Evolutionary conservation across 2,329 filamentous ascomycete genomes (phyloP).

Genomic region (Paecilomyces dactylethromorphus): DNA sequence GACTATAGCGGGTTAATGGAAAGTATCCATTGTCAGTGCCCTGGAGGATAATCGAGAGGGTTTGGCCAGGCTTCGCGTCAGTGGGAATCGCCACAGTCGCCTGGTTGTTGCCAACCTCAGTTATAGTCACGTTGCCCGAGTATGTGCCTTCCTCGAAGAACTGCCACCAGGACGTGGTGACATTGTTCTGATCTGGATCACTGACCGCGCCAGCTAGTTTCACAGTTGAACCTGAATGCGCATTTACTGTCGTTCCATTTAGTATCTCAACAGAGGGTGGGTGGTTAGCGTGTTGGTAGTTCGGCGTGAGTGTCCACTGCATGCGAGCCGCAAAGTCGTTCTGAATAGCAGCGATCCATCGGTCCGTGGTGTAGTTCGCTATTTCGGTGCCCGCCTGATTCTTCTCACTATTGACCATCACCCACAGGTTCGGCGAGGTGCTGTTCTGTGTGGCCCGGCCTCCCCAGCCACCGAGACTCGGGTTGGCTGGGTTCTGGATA

Average conservation of each 20-base stretch:
- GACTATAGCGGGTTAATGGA: not conserved
- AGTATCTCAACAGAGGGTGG: not conserved
- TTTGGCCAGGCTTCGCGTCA: not conserved
- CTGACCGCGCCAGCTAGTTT: not conserved
- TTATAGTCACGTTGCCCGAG: not conserved
- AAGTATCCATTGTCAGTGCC: not conserved
- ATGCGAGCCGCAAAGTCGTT: conserved; percentile 13
- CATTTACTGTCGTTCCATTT: not conserved
- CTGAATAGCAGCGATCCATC: conserved; percentile 7
- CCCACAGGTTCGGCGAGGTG: not conserved
- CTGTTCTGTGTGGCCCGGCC: not conserved
- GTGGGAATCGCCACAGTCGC: not conserved
- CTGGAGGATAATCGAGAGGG: not conserved
- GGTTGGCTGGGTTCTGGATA: not conserved
- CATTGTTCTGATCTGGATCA: not conserved
- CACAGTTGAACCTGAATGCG: not conserved
- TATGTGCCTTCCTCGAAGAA: not conserved
- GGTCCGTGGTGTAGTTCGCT: not conserved
- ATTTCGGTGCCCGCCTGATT: not conserved
- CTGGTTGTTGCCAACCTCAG: not conserved
- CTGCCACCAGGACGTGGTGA: not conserved
- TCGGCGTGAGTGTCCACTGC: conserved; percentile 9
- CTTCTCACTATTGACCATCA: not conserved
- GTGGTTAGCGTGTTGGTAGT: conserved; percentile 7
- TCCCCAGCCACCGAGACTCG: not conserved